A percentile compares a stretch with the other conserved stretches of the same genome.
phyloP scores from a whole-genome alignment of 495 filamentous ascomycete genomes.

The Aeminium ludgeri region DNA sequence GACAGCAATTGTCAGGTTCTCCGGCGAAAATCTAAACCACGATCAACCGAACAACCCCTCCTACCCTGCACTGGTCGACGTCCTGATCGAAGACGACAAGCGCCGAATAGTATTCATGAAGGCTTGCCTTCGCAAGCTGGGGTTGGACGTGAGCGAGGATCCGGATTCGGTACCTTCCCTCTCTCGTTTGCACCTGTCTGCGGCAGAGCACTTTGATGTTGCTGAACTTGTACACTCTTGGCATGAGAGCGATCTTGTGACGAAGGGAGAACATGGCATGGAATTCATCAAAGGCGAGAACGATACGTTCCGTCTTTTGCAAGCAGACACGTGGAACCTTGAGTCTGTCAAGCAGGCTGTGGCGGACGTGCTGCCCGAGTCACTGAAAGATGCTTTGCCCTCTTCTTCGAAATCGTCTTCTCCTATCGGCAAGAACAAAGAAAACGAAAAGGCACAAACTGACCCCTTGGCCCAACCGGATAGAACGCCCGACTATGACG shows the following conservation, averaged over 20 bases:
- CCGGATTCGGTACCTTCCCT: constrained; percentile 58
- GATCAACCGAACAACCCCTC: constrained; percentile 38
- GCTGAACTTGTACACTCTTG: constrained; percentile 48
- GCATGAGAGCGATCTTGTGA: constrained; percentile 46
- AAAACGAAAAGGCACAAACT: constrained; percentile 22
- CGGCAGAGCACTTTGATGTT: constrained; percentile 44
- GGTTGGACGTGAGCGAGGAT: constrained; percentile 55
- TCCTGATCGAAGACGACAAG: constrained; percentile 52
- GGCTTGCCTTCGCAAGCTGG: constrained; percentile 67
- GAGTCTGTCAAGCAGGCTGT: constrained; percentile 36
- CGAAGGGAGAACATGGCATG: constrained; percentile 36
- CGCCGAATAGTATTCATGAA: constrained; percentile 60
- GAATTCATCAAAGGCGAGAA: constrained; percentile 71
- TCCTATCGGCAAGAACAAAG: not conserved
- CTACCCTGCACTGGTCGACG: constrained; percentile 36
- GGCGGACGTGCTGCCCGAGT: constrained; percentile 7
- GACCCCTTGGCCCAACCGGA: constrained; percentile 7
- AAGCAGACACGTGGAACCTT: constrained; percentile 46
- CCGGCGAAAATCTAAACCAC: constrained; percentile 24
- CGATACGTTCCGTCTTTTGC: constrained; percentile 68
- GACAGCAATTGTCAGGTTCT: too few species aligned
- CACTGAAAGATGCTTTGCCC: constrained; percentile 1
- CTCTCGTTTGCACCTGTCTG: constrained; percentile 71
- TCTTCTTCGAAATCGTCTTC: not conserved
- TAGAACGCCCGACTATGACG: constrained; percentile 51